phyloP scores from a whole-genome alignment of 768 basidiomycete genomes.

The Phallus indusiatus region DNA sequence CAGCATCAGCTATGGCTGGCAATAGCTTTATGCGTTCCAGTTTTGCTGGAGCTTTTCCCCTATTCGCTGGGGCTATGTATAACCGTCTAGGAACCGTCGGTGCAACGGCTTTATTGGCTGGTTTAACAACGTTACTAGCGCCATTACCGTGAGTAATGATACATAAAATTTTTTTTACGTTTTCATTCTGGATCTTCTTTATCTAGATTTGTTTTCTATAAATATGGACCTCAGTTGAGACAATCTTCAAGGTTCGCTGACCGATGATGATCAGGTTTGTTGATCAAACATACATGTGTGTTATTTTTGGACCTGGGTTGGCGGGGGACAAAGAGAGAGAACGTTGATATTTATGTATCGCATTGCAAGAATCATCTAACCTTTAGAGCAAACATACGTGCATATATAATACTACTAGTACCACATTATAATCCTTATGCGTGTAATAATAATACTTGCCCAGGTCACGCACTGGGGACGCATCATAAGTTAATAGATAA shows the following conservation, averaged over 20 bases:
- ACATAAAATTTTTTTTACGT: not conserved
- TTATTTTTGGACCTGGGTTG: too few species aligned
- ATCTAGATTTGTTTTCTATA: constrained; percentile 16
- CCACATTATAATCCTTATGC: too few species aligned
- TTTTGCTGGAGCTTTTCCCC: constrained; percentile 43
- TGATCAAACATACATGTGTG: too few species aligned
- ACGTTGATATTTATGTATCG: too few species aligned
- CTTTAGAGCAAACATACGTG: too few species aligned
- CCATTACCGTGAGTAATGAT: constrained; percentile 32
- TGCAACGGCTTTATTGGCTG: constrained; percentile 62
- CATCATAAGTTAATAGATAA: too few species aligned
- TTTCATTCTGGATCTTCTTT: not conserved
- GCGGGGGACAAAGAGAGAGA: too few species aligned
- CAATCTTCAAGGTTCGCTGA: constrained; percentile 13
- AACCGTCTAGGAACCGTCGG: constrained; percentile 53
- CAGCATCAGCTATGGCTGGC: constrained; percentile 56
- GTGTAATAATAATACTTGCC: too few species aligned
- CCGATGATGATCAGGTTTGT: not conserved
- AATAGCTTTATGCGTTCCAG: constrained; percentile 44
- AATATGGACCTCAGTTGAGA: constrained; percentile 19
- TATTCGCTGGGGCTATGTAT: constrained; percentile 46
- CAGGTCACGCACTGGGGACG: too few species aligned
- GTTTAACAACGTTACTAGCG: constrained; percentile 49
- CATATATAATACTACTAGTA: too few species aligned
- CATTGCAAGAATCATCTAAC: too few species aligned